Evolutionary conservation across 495 filamentous ascomycete species (phyloP), one percentile per base, ranked within the genome.

Genomic region (Cudoniella acicularis): DNA sequence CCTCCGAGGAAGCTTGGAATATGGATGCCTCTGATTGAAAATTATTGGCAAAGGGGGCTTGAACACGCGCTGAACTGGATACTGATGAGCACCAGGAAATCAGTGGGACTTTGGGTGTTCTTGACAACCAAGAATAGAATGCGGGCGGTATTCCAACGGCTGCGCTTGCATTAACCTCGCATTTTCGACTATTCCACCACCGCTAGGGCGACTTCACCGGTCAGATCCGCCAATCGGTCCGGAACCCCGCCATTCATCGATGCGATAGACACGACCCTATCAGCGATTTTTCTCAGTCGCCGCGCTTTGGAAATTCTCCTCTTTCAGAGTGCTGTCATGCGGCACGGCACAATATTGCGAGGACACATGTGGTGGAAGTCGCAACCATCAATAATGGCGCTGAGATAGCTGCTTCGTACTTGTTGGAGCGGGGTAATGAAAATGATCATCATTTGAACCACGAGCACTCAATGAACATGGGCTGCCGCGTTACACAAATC

Each of bases 211-310:
- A 50, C 53, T 47, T 17, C 52, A 49, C 24, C 54, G 26, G 54
- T 51, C 23, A 26, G 30, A 59, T 60, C 55, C 59, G 63, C 63
- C 59, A 65, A 62, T 62, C 63, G 59, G 53, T 26, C 63, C 54
- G 49, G n/a, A 21, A 59, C 58, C 54, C 43, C 49, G 54, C 53
- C 51, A 52, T 57, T 17, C 45, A 23, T 43, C 24, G 40, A 36
- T 49, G 45, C 42, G 46, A 57, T 57, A 9, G 30, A 47, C 36
- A 40, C 24, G 46, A 40, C 51, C 26, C 54, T 49, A 26, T 27
- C 25, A 52, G 49, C 49, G 49, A 52, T 27, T 13, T 16, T 10
- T 52, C 20, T 50, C 30, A 13, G 30, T 36, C 30, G 30, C 30
- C 30, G 30, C 30, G 30, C 30, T 36, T 36, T 36, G 30, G 13